phyloP scores from a whole-genome alignment of 805 yeast genomes.

The Sungouiozyma ichnusensis region DNA sequence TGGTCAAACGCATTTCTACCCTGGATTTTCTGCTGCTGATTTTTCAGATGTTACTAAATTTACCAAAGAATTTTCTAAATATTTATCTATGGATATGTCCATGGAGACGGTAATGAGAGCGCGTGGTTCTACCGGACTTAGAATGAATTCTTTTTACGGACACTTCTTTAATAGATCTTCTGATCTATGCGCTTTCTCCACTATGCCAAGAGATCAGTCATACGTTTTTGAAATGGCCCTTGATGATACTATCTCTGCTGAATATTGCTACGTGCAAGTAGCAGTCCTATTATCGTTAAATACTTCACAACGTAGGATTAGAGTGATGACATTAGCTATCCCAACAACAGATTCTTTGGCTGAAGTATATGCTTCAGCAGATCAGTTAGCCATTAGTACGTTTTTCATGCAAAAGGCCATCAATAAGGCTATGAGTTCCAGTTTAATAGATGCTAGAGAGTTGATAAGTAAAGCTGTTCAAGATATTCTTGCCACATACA shows the following conservation, averaged over 20 bases:
- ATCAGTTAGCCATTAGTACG: conserved; percentile 81
- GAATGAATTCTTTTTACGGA: conserved; percentile 78
- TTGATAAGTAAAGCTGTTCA: conserved; percentile 53
- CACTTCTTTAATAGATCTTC: conserved; percentile 93
- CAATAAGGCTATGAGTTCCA: conserved; percentile 55
- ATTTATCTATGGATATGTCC: conserved; percentile 79
- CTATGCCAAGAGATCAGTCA: conserved; percentile 93
- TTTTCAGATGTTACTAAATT: conserved; percentile 38
- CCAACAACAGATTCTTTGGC: conserved; percentile 74
- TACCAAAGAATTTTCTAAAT: conserved; percentile 78
- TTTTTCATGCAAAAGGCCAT: conserved; percentile 78
- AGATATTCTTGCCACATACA: conserved; percentile 72
- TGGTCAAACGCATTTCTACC: conserved; percentile 94
- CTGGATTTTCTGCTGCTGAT: conserved; percentile 58
- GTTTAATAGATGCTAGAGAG: conserved; percentile 72
- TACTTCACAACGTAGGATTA: conserved; percentile 84
- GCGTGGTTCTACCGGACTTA: conserved; percentile 83
- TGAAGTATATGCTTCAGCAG: conserved; percentile 91
- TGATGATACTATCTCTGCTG: conserved; percentile 75
- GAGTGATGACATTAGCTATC: conserved; percentile 80
- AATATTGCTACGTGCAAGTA: conserved; percentile 75
- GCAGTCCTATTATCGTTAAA: conserved; percentile 86
- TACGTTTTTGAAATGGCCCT: conserved; percentile 78
- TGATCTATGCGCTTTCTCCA: conserved; percentile 93
- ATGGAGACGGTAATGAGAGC: conserved; percentile 95